These are phyloP conservation scores for Auricularia sp. DNA, from an alignment of 768 basidiomycete genomes.

Conservation along the genomic window DNA sequence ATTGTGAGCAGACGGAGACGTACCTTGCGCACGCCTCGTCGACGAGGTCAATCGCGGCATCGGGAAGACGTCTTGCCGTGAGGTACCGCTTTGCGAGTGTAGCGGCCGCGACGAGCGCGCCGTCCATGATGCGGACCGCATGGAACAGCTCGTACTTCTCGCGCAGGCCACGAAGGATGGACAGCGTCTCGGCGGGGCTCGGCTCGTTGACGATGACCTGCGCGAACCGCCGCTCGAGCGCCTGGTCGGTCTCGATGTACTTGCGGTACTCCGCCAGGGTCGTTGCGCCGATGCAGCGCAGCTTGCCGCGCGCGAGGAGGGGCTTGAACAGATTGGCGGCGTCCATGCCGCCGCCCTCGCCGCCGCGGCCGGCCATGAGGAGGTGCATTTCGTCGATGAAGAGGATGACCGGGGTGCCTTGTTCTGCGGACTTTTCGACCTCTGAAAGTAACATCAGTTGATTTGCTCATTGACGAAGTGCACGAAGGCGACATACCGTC, in stretches of 20 bases:
- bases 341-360: constrained; percentile 85
- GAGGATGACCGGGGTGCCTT: constrained; percentile 70
- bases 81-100: constrained; percentile 90
- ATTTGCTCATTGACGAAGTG: not conserved
- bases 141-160: constrained; percentile 85
- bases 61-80: constrained; percentile 67
- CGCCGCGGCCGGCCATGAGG: constrained; percentile 81
- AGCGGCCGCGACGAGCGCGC: constrained; percentile 80
- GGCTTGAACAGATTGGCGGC: constrained; percentile 91
- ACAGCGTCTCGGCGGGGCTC: constrained; percentile 78
- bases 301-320: constrained; percentile 66
- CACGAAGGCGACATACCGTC: constrained; percentile 22
- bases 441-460: constrained; percentile 30
- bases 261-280: constrained; percentile 88
- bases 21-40: constrained; percentile 88
- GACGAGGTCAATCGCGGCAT: constrained; percentile 83
- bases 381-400: constrained; percentile 95
- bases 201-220: constrained; percentile 93
- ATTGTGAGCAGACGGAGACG: too few species aligned
- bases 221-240: constrained; percentile 84
- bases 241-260: constrained; percentile 88
- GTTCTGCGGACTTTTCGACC: constrained; percentile 78
- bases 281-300: constrained; percentile 76
- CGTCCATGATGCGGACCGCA: constrained; percentile 81
- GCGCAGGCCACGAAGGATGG: constrained; percentile 85